Conservation (phyloP, 169 alveolate species). For the Neospora caninum region DNA sequence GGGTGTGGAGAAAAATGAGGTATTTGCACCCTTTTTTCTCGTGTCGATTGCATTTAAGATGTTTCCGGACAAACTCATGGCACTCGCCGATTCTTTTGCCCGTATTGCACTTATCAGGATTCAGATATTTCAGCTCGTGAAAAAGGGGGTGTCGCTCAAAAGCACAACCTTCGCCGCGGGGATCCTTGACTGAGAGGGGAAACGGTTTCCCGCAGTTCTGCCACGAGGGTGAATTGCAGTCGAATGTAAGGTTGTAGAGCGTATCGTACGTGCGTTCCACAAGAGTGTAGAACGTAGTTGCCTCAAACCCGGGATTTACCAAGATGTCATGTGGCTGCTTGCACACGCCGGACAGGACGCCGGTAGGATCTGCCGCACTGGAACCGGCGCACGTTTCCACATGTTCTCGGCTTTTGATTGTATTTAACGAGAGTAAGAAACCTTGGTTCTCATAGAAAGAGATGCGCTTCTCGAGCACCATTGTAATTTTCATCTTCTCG, state of each 20-base stretch:
- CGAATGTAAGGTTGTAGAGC: conserved; percentile 36
- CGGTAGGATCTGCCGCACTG: not conserved
- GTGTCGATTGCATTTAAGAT: not conserved
- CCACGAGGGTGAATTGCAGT: conserved; percentile 42
- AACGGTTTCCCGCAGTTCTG: conserved; percentile 30
- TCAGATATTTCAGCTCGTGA: not conserved
- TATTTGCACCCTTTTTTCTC: conserved; percentile 35
- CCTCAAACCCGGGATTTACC: conserved; percentile 41
- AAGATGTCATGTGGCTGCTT: conserved; percentile 27
- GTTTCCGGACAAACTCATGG: conserved; percentile 43
- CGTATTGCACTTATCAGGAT: conserved; percentile 40
- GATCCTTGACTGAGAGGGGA: conserved; percentile 23
- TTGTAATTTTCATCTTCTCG: conserved; percentile 14
- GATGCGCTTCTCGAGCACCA: conserved; percentile 33
- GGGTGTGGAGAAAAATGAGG: conserved; percentile 18
- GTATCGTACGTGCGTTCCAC: not conserved
- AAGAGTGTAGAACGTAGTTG: not conserved
- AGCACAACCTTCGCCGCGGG: conserved; percentile 42
- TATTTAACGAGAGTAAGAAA: conserved; percentile 33
- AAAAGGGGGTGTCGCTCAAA: conserved; percentile 37
- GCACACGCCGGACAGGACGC: not conserved
- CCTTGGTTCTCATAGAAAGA: conserved; percentile 51
- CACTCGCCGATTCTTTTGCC: conserved; percentile 48
- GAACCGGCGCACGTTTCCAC: conserved; percentile 12
- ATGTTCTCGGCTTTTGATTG: not conserved